These are phyloP conservation scores for Talaromyces rugulosus DNA, from an alignment of 2,329 filamentous ascomycete species.

Conservation along the genomic window DNA sequence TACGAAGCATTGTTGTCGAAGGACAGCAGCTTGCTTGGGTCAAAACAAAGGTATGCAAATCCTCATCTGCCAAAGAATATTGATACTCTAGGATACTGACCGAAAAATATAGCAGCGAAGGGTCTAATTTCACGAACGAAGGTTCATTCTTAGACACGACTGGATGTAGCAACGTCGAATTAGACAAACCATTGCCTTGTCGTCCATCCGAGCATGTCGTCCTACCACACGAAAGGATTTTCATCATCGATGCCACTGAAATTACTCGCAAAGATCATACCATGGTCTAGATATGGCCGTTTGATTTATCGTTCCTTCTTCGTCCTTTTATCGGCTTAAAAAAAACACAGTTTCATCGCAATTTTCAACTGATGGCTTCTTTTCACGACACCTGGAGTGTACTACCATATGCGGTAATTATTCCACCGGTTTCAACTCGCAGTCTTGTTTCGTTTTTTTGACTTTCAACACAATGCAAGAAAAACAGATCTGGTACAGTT, in stretches of 20 bases:
- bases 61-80: background rate
- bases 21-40: background rate
- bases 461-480: background rate
- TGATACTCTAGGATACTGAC: background rate
- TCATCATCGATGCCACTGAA: background rate
- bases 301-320: background rate
- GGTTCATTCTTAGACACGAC: background rate
- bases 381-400: background rate
- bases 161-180: background rate
- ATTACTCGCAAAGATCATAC: background rate
- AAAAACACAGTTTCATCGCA: background rate
- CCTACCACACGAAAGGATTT: background rate
- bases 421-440: background rate
- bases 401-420: background rate
- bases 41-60: slow-evolving; percentile 2
- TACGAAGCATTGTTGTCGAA: slow-evolving; percentile 3
- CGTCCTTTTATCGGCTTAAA: background rate
- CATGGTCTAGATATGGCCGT: background rate
- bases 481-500: background rate
- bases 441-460: background rate
- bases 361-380: background rate
- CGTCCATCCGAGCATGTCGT: background rate
- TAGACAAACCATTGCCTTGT: background rate
- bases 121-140: background rate
- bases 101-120: slow-evolving; percentile 1